These are phyloP conservation scores for Aegilops bicornis DNA, from an alignment of 176 grass and related monocot genomes.

Conservation along the genomic window DNA sequence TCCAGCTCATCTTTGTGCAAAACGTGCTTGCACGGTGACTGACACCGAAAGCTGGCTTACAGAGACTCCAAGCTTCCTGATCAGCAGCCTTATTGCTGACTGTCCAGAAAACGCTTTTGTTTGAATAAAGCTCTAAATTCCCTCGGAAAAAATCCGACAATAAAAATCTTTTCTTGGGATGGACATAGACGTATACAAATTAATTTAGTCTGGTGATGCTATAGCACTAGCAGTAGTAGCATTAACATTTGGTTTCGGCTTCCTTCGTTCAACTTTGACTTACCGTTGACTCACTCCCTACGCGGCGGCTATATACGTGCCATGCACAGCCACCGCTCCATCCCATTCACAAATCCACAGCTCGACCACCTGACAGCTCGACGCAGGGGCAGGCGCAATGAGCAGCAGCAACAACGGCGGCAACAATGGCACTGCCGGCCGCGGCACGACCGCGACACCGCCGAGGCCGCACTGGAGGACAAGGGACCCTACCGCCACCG, in stretches of 20 bases:
- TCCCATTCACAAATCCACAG: not conserved
- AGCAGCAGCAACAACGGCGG: not conserved
- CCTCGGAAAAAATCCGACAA: too few species aligned
- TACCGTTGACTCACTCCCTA: not conserved
- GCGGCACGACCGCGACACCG: not conserved
- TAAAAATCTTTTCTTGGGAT: too few species aligned
- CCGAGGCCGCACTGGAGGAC: conserved; percentile 31
- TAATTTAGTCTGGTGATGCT: too few species aligned
- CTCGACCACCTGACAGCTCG: not conserved
- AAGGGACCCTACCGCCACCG: conserved; percentile 22
- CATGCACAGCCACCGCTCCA: not conserved
- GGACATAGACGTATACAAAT: too few species aligned
- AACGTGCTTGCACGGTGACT: too few species aligned
- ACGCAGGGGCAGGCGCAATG: not conserved
- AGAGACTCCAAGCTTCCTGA: too few species aligned
- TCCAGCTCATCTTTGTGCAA: too few species aligned
- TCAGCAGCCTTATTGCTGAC: too few species aligned
- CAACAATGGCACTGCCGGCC: not conserved
- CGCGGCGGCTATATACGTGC: not conserved
- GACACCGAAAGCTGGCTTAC: too few species aligned
- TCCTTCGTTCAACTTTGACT: not conserved
- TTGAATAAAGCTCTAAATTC: too few species aligned
- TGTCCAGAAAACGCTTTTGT: too few species aligned
- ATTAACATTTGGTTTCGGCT: not conserved
- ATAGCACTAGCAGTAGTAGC: too few species aligned